Percentiles rank a stretch among this genome's conserved stretches.
Conservation (phyloP, 345 rosid genomes). For the Carallia brachiata region DNA sequence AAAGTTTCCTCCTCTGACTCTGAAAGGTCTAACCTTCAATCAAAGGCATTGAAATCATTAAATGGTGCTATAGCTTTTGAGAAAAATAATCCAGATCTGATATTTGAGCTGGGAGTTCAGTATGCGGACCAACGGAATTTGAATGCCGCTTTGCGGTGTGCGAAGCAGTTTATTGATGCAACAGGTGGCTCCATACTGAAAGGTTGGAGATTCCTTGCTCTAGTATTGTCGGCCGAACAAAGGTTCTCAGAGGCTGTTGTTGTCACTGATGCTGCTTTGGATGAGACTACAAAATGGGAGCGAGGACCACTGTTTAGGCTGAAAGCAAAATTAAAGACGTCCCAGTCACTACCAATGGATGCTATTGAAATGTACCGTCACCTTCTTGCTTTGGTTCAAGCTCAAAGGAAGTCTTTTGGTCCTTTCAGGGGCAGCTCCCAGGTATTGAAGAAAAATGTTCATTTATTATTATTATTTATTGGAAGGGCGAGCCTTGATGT, state of each 20-base stretch:
- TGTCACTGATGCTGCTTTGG: conserved; percentile 86
- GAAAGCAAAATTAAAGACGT: conserved; percentile 77
- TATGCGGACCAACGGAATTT: conserved; percentile 86
- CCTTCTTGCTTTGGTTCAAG: conserved; percentile 92
- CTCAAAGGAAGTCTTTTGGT: conserved; percentile 78
- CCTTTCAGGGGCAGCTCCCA: conserved; percentile 55
- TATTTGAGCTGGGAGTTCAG: conserved; percentile 77
- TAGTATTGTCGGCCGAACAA: conserved; percentile 85
- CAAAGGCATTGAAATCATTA: conserved; percentile 75
- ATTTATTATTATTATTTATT: no score
- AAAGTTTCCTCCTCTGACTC: conserved; percentile 72
- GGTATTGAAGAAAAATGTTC: conserved; percentile 23
- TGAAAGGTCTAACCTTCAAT: conserved; percentile 76
- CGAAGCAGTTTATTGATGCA: conserved; percentile 67
- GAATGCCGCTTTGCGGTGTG: conserved; percentile 62
- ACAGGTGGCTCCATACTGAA: conserved; percentile 80
- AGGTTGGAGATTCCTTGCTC: conserved; percentile 88
- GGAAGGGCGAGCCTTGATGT: no score
- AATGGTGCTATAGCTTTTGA: conserved; percentile 66
- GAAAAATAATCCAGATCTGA: conserved; percentile 63
- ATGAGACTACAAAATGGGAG: conserved; percentile 92
- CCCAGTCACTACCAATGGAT: conserved; percentile 62
- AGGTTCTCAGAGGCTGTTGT: conserved; percentile 83
- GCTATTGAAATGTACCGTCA: conserved; percentile 82
- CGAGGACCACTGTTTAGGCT: conserved; percentile 76